Base-by-base conservation (phyloP, 441 rosid species). In the Syzygium syzygioides region DNA sequence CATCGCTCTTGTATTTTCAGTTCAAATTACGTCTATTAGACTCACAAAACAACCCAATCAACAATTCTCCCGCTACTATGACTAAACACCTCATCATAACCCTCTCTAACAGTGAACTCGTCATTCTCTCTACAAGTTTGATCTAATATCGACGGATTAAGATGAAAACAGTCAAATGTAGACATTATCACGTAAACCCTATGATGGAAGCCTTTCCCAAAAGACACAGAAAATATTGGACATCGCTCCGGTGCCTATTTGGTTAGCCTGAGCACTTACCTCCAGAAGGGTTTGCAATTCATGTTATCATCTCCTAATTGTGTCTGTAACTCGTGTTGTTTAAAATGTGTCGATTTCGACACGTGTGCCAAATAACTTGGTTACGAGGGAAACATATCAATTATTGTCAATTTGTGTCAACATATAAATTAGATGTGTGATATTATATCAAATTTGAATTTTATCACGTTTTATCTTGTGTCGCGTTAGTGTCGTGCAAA, bases 21-120 rank as follows among this genome's bases (percentile, higher is more conserved):
- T n/a, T 60, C 34, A 3, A n/a, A n/a, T 28, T 60, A n/a, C 68
- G 6, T 60, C 9, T 2, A 60, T 60, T 17, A 17, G 23, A 66
- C 13, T 66, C 0, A 4, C 3, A 17, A 32, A 66, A 23, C 3
- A 30, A 4, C 2, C 3, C 12, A 32, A 0, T 66, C 25, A 1
- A 66, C 25, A 32, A 32, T 18, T 32, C 79, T 66, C 41, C 23
- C 9, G 20, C 79, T 9, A 66, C 14, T 5, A 14, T 9, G 25
- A 32, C 79, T 32, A 34, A 66, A 66, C 18, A 66, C 9, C 25
- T 18, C 11, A 19, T 17, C 37, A 64, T 30, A 64, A 64, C 9
- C 34, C 68, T 62, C 68, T n/a, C 32, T 28, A 1, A 4, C 3
- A 3, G 41, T 14, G 32, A 64, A 64, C 41, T 64, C 0, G 19